Base-by-base conservation (phyloP, 1,139 yeast species). In the Blastobotrys apis region DNA sequence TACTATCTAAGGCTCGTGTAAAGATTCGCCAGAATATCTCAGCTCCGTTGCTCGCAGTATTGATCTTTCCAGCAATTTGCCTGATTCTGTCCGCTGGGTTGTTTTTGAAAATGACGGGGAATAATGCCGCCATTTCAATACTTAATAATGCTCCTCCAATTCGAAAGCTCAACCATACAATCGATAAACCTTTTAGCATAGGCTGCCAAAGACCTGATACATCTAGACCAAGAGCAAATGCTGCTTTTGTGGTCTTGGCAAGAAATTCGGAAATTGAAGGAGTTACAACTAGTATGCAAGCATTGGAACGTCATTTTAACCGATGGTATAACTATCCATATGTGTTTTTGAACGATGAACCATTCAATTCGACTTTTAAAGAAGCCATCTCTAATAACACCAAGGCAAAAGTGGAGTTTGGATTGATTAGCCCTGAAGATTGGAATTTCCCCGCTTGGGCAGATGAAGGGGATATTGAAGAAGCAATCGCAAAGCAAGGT, bases 251-350 rank as follows among this genome's bases (percentile, higher is more conserved):
- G 20, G 78, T 87, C 3, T 66, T 86, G 47, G 94, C 82, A 9
- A 69, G 88, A 46, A 84, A 84, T 58, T 59, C 72, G 8, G 95
- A 86, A 58, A 59, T 74, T 13, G 56, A 54, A 0, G 72, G 65
- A 1, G 71, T 85, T 16, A 60, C 75, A 0, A 55, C 57, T 21
- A 75, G 94, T 3, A 77, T 86, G 51, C 58, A 60, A 39, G 73
- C 73, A 50, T 74, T 85, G 33, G 94, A 86, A 57, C 59, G 63
- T 23, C 72, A 70, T 4, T 86, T 87, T 67, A 87, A 87, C 59
- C 54, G 65, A 21, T 80, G 84, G 59, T 86, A 80, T 63, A 72
- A 75, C 45, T 87, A 87, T 59, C 95, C 95, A 0, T 86, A 86
- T 70, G 84, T 86, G 1, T 84, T 87, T 57, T 59, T 87, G 36